Evolutionary conservation across 2,329 filamentous ascomycete genomes (phyloP).

Genomic region (Biscogniauxia marginata): DNA sequence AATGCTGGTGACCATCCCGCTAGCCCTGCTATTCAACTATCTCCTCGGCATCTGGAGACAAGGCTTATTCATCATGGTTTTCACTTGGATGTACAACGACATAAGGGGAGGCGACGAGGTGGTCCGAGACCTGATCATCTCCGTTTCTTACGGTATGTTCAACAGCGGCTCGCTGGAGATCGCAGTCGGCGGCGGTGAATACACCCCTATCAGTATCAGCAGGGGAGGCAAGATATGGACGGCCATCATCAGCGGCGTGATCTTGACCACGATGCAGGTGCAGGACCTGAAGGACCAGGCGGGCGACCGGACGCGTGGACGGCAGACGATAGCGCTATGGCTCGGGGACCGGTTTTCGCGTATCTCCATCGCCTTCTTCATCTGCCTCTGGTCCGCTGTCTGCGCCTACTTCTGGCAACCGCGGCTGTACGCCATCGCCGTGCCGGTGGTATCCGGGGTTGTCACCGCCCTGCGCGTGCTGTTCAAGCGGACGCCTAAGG

Average conservation of each 20-base stretch:
- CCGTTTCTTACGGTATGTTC: slow-evolving; percentile 10
- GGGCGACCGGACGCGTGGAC: slow-evolving; percentile 16
- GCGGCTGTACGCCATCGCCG: slow-evolving; percentile 5
- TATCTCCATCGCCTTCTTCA: neutral
- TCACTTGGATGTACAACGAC: slow-evolving; percentile 22
- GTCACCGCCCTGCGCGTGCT: slow-evolving; percentile 13
- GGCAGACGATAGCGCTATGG: slow-evolving; percentile 14
- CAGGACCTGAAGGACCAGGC: slow-evolving; percentile 23
- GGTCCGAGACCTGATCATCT: slow-evolving; percentile 11
- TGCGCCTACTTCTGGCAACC: neutral
- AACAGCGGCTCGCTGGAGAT: slow-evolving; percentile 10
- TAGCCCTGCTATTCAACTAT: slow-evolving; percentile 9
- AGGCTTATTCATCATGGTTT: slow-evolving; percentile 5
- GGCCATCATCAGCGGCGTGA: slow-evolving; percentile 6
- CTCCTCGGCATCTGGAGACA: slow-evolving; percentile 8
- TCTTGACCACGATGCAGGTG: slow-evolving; percentile 21
- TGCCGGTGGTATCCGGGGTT: slow-evolving; percentile 9
- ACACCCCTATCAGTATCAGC: slow-evolving; percentile 2
- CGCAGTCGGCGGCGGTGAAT: slow-evolving; percentile 1
- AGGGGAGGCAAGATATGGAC: slow-evolving; percentile 9
- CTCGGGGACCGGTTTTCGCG: slow-evolving; percentile 15
- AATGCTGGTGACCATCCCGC: slow-evolving; percentile 20
- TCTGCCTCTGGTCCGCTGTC: neutral
- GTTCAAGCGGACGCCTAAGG: slow-evolving; percentile 11
- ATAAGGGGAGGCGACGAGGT: slow-evolving; percentile 15